Evolutionary conservation across 202 grass and related monocot genomes (phyloP).

Genomic region (Panicum virgatum): DNA sequence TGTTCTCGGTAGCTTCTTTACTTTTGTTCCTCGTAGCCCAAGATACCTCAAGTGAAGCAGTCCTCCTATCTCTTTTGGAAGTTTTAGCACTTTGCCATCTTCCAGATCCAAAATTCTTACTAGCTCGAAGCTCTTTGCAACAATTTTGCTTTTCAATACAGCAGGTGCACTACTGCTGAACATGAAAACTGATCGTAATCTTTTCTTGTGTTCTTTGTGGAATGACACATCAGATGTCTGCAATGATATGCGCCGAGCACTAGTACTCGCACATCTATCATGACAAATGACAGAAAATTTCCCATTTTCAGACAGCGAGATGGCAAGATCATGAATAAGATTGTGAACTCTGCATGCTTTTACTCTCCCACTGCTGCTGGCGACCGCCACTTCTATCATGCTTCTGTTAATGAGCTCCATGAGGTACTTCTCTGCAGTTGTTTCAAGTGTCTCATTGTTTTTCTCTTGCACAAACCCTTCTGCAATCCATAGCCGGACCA

Average conservation of each 20-base stretch:
- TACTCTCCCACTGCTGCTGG: constrained; percentile 45
- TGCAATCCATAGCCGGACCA: constrained; percentile 60
- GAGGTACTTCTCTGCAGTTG: constrained; percentile 70
- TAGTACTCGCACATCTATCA: constrained; percentile 10
- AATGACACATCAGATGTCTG: constrained; percentile 23
- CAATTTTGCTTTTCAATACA: constrained; percentile 14
- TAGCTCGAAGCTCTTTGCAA: constrained; percentile 36
- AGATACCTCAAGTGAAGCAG: constrained; percentile 53
- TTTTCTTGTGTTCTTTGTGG: constrained; percentile 25
- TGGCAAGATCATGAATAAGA: constrained; percentile 56
- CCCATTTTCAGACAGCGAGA: constrained; percentile 42
- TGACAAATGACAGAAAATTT: constrained; percentile 37
- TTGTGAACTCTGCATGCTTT: constrained; percentile 58
- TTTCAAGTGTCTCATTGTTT: constrained; percentile 52
- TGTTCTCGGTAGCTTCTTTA: constrained; percentile 51
- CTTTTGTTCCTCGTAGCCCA: constrained; percentile 43
- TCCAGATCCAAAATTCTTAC: constrained; percentile 54
- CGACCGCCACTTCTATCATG: constrained; percentile 48
- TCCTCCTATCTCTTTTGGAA: constrained; percentile 45
- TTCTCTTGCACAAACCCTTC: constrained; percentile 70
- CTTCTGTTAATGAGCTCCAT: constrained; percentile 55
- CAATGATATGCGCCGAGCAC: constrained; percentile 29
- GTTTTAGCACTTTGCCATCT: constrained; percentile 28
- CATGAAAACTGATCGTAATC: constrained; percentile 46
- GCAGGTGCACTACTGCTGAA: constrained; percentile 4